Evolutionary conservation across 768 basidiomycete genomes (phyloP), one percentile per base, ranked within the genome.

Genomic region (Dacryopinax spathularia): DNA sequence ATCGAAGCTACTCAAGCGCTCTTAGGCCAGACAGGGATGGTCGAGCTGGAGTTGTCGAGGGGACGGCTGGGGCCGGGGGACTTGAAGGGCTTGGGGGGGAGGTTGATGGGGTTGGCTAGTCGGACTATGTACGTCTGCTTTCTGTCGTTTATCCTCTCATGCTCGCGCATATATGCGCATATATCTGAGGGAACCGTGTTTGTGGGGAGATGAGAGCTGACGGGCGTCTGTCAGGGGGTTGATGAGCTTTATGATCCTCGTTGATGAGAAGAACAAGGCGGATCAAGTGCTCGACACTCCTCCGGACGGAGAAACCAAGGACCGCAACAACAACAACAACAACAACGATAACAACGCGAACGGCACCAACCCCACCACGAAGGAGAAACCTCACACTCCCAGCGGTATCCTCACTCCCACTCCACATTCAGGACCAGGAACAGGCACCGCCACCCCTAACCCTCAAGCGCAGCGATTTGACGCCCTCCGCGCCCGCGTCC

Each of bases 11-110:
- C 67, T 1, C 70, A 66, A 5, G 70, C 36, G 3, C 48, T 73
- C 2, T 65, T 65, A 29, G 73, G 68, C 1, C 68, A 70, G 41
- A 36, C 66, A 0, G 69, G 65, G 13, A 64, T 73, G 64, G 63
- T 74, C 4, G 68, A 73, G 35, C 65, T 74, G 22, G 75, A 75
- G 64, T 62, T 74, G 29, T 72, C 68, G 15, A 63, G 69, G 18
- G 72, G 73, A 4, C 65, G 69, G 15, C 63, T 73, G 13, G 70
- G 73, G 12, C 68, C 73, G 7, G 64, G 66, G 15, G 71, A 74
- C 62, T 37, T 75, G 61, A 68, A 70, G 25, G 60, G 48, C 35
- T 41, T 73, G 9, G 67, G 69, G 41, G 68, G 65, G 27, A 71
- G 70, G 62, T 60, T 62, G 31, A 70, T 72, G 59, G 66, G 67